These are phyloP conservation scores for Lagerstroemia speciosa DNA, from an alignment of 345 rosid genomes.

Conservation along the genomic window DNA sequence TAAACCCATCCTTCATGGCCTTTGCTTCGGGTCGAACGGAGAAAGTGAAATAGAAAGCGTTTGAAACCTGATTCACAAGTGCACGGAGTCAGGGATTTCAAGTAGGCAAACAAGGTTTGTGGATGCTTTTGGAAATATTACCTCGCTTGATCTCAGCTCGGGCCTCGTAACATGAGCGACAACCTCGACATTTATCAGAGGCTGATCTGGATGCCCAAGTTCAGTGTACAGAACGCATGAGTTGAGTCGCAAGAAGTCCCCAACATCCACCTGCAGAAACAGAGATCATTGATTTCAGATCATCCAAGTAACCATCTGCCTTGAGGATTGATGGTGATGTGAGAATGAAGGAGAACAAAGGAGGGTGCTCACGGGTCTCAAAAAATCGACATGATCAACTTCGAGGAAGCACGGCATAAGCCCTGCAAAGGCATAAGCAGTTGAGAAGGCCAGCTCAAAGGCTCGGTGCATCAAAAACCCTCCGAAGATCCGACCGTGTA, in stretches of 20 bases:
- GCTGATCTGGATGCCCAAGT: slow-evolving; percentile 51
- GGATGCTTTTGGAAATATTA: slow-evolving; percentile 5
- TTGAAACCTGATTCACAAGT: slow-evolving; percentile 49
- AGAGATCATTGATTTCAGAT: neutral
- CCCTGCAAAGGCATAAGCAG: slow-evolving; percentile 82
- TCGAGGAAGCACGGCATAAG: slow-evolving; percentile 67
- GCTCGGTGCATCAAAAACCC: slow-evolving; percentile 79
- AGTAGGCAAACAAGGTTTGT: neutral
- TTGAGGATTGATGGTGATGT: neutral
- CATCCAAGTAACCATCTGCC: neutral
- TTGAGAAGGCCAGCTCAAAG: slow-evolving; percentile 79
- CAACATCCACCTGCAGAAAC: slow-evolving; percentile 64
- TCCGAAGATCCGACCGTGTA: slow-evolving; percentile 75
- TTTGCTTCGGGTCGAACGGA: slow-evolving; percentile 63
- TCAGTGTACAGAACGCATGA: slow-evolving; percentile 76
- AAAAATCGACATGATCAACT: slow-evolving; percentile 86
- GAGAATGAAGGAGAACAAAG: neutral
- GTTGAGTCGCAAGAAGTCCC: slow-evolving; percentile 69
- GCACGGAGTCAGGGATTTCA: neutral
- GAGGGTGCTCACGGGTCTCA: slow-evolving; percentile 57
- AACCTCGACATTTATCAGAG: slow-evolving; percentile 75
- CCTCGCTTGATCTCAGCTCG: slow-evolving; percentile 90
- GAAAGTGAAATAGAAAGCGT: slow-evolving; percentile 75
- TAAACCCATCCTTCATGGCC: slow-evolving; percentile 35
- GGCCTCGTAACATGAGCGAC: slow-evolving; percentile 95